Evolutionary conservation across 1,284 basidiomycete genomes (phyloP), one percentile per base, ranked within the genome.

Genomic region (Cryptococcus sp.): DNA sequence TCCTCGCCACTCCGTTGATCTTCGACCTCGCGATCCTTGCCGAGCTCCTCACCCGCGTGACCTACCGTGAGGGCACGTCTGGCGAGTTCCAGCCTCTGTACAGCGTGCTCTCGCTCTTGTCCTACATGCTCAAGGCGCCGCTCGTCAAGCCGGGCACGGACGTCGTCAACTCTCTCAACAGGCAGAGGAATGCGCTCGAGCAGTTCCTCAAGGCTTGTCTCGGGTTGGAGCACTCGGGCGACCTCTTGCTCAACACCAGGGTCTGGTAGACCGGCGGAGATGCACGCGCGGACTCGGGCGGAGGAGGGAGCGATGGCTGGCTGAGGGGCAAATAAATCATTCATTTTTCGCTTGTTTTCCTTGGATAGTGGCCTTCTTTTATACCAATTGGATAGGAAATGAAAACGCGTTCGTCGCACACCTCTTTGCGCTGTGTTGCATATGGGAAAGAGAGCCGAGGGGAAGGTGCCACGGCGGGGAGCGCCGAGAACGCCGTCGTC

Each of bases 121-220:
- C 87, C 52, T 96, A 93, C 83, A 95, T 95, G 91, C 87, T 95
- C 80, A 95, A 97, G 83, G 94, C 95, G 0, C 93, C 95, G 28
- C 84, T 97, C 67, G 93, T 96, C 80, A 98, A 98, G 84, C 93
- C 92, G 62, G 94, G 83, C 61, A 88, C 87, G 46, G 90, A 92
- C 69, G 92, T 97, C 65, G 88, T 98, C 79, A 98, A 98, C 85
- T 89, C 87, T 70, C 84, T 98, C 66, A 88, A 87, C 79, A 85
- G 94, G 76, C 95, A 98, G 82, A 86, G 93, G 72, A 90, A 92
- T 61, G 95, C 91, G 20, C 85, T 97, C 62, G 95, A 97, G 79
- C 82, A 85, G 60, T 78, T 77, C 65, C 63, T 76, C 59, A 76
- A 76, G 83, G 91, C 92, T 46, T 95, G 91, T 79, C 79, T 95